Conservation (phyloP, 2,329 filamentous ascomycete genomes). For the Trichoderma gracile region DNA sequence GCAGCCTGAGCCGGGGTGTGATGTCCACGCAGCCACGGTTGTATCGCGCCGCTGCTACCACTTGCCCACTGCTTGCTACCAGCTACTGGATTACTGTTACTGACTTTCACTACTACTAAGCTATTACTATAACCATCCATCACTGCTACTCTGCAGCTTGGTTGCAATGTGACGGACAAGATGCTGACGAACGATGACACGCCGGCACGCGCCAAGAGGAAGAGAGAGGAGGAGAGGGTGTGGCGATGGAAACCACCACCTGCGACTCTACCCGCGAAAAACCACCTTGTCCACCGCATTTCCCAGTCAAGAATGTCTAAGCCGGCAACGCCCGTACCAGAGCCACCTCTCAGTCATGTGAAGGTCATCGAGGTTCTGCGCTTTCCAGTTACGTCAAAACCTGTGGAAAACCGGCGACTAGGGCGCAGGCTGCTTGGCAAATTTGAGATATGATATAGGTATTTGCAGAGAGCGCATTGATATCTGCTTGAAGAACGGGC, state of each 20-base stretch:
- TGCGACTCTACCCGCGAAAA: neutral
- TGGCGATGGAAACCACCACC: neutral
- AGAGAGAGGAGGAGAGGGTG: neutral
- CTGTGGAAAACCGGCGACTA: too few relatives aligned
- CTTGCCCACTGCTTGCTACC: too few relatives aligned
- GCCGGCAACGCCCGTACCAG: neutral
- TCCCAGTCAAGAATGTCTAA: neutral
- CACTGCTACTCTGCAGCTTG: neutral
- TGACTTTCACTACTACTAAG: too few relatives aligned
- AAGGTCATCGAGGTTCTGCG: neutral
- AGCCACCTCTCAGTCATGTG: neutral
- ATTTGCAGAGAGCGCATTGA: too few relatives aligned
- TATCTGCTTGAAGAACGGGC: too few relatives aligned
- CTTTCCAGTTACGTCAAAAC: too few relatives aligned
- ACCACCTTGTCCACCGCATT: neutral
- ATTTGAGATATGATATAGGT: too few relatives aligned
- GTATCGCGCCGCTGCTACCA: too few relatives aligned
- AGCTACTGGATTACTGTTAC: too few relatives aligned
- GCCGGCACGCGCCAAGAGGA: constrained; percentile 1
- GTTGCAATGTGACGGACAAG: neutral
- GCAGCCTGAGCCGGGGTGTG: neutral
- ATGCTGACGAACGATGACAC: neutral
- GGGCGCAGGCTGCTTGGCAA: too few relatives aligned
- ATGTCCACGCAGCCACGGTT: neutral
- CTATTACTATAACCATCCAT: too few relatives aligned